These are phyloP conservation scores for Diddensiella caesifluorescens DNA, from an alignment of 805 yeast genomes.

Conservation along the genomic window DNA sequence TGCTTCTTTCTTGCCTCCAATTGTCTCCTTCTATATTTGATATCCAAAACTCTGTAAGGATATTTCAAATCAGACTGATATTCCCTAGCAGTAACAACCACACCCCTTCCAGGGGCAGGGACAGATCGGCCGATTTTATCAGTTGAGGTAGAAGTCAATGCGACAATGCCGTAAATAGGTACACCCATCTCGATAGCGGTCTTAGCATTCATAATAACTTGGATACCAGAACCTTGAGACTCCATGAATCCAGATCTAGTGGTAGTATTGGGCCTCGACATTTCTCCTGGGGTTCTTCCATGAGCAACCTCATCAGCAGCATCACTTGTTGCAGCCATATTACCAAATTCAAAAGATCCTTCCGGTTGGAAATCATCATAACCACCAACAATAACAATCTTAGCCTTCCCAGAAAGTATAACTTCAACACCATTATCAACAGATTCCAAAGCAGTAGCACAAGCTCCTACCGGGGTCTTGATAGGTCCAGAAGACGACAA, in stretches of 20 bases:
- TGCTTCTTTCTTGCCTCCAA: slow-evolving; percentile 71
- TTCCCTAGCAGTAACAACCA: slow-evolving; percentile 96
- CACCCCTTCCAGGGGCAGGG: slow-evolving; percentile 99
- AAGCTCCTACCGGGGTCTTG: slow-evolving; percentile 99
- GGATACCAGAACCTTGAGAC: slow-evolving; percentile 98
- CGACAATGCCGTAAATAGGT: slow-evolving; percentile 94
- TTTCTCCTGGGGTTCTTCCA: slow-evolving; percentile 96
- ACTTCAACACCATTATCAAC: slow-evolving; percentile 95
- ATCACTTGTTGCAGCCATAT: slow-evolving; percentile 98
- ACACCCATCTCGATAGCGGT: slow-evolving; percentile 97
- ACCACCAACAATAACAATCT: slow-evolving; percentile 97
- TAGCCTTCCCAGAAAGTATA: slow-evolving; percentile 88
- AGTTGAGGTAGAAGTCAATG: slow-evolving; percentile 92
- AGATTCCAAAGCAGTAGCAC: slow-evolving; percentile 98
- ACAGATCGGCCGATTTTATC: slow-evolving; percentile 98
- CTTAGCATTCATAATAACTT: slow-evolving; percentile 91
- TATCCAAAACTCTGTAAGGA: slow-evolving; percentile 75
- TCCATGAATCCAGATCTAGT: slow-evolving; percentile 98
- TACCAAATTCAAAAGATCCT: slow-evolving; percentile 95
- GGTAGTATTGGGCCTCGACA: slow-evolving; percentile 98
- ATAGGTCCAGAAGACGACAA: slow-evolving; percentile 97
- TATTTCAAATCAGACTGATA: slow-evolving; percentile 73
- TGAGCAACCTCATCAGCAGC: slow-evolving; percentile 80
- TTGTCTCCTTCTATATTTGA: slow-evolving; percentile 92
- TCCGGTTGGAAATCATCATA: slow-evolving; percentile 99